A percentile compares a stretch with the other conserved stretches of the same genome.
phyloP scores from a whole-genome alignment of 2,329 filamentous ascomycete genomes.

The Chaetomium olivaceum region DNA sequence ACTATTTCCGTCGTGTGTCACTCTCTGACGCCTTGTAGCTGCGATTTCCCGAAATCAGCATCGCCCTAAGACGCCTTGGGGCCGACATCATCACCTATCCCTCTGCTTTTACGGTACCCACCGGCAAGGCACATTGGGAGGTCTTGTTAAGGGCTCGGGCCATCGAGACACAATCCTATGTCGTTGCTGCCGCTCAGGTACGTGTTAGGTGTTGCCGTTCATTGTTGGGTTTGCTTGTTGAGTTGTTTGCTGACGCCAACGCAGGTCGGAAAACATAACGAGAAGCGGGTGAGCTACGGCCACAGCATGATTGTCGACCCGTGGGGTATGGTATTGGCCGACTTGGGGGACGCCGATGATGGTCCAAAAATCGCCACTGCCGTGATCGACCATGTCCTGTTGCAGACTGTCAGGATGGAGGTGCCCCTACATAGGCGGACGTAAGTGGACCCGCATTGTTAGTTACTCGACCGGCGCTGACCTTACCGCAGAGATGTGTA shows the following conservation, averaged over 20 bases:
- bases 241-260: not conserved
- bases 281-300: constrained; percentile 78
- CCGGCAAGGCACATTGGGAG: constrained; percentile 85
- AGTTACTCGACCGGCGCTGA: not conserved
- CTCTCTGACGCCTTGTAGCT: constrained; percentile 18
- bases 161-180: constrained; percentile 85
- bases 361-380: constrained; percentile 56
- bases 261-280: constrained; percentile 50
- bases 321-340: constrained; percentile 74
- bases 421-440: constrained; percentile 55
- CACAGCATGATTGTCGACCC: constrained; percentile 83
- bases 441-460: constrained; percentile 42
- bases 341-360: constrained; percentile 51
- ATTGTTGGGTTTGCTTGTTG: not conserved
- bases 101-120: constrained; percentile 85
- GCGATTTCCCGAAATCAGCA: constrained; percentile 33
- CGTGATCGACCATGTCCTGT: constrained; percentile 52
- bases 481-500: constrained; percentile 27
- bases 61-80: constrained; percentile 39
- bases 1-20: not conserved
- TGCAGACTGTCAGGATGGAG: constrained; percentile 51
- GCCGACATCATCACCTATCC: constrained; percentile 84
- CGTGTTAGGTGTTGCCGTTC: constrained; percentile 8
- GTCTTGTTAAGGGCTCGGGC: constrained; percentile 75
- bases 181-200: constrained; percentile 78